Evolutionary conservation across 2,329 filamentous ascomycete genomes (phyloP), one percentile per base, ranked within the genome.

Genomic region (Arthroderma sp.): DNA sequence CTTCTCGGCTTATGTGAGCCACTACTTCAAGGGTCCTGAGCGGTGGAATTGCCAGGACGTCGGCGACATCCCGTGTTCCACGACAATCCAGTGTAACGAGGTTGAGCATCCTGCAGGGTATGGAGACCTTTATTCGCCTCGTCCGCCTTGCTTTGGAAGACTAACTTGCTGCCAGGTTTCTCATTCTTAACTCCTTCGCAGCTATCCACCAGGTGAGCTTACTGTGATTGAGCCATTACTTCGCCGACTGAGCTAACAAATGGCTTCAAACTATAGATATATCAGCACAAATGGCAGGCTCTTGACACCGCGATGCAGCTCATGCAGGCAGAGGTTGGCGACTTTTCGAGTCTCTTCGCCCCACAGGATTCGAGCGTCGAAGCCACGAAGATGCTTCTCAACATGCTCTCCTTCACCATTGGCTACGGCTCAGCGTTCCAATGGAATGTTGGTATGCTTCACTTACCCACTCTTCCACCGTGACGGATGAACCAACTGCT

Each of bases 361-460:
- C 38, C 38, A n/a, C 11, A 40, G 28, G 38, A 15, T 6, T n/a
- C 22, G 11, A 22, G 15, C 15, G 15, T 22, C 15, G n/a, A 11
- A 11, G 29, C 29, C n/a, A 28, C 29, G 6, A 43, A 43, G 29
- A 30, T 31, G 33, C 37, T 43, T 31, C 42, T 43, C 3, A 36
- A 43, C 33, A 34, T 29, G 3, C 28, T 38, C 34, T 6, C n/a
- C 27, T 36, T 37, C 38, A 29, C 42, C 5, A 27, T 37, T 31
- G 42, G 42, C 10, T 31, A 31, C 11, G 42, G 42, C n/a, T 43
- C 42, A n/a, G 42, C 42, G 1, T 43, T 43, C 33, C 8, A 33
- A 4, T 45, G 43, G 43, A 40, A 45, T 36, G 36, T 45, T 40
- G 39, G 43, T 45, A 9, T 33, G 43, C 40, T 28, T 22, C 15